Conservation (phyloP, 495 filamentous ascomycete genomes). For the Neurospora sp. region DNA sequence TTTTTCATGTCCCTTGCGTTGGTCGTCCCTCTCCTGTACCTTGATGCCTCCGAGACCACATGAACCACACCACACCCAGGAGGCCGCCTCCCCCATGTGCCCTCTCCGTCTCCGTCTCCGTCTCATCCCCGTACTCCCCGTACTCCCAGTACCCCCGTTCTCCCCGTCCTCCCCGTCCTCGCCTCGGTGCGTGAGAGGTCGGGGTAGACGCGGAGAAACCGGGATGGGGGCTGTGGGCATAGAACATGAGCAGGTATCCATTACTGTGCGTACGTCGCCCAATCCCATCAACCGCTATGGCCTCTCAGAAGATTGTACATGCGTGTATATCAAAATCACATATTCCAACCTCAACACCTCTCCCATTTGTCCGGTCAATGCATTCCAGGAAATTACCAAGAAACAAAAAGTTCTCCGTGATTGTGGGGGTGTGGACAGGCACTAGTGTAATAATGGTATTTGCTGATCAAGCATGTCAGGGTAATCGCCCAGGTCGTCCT, state of each 20-base stretch:
- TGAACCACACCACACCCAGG: background rate
- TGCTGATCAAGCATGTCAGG: background rate
- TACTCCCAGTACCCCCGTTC: background rate
- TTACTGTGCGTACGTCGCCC: background rate
- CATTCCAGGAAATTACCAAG: background rate
- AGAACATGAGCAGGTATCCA: background rate
- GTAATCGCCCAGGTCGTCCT: background rate
- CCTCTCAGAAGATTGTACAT: background rate
- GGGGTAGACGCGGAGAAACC: background rate
- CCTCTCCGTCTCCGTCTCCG: background rate
- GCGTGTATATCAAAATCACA: background rate
- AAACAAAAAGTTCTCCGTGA: background rate
- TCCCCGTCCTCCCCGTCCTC: background rate
- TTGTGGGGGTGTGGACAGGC: background rate
- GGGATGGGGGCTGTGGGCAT: background rate
- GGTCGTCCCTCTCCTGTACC: background rate
- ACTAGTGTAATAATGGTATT: background rate
- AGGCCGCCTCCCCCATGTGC: background rate
- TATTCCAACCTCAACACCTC: background rate
- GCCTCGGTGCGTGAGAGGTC: background rate
- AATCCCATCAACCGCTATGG: background rate
- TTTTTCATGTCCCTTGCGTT: background rate
- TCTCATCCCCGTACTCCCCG: background rate
- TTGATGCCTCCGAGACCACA: background rate
- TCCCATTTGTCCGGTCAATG: background rate